Conservation (phyloP, 1,284 basidiomycete genomes). For the Ganoderma meredithae region DNA sequence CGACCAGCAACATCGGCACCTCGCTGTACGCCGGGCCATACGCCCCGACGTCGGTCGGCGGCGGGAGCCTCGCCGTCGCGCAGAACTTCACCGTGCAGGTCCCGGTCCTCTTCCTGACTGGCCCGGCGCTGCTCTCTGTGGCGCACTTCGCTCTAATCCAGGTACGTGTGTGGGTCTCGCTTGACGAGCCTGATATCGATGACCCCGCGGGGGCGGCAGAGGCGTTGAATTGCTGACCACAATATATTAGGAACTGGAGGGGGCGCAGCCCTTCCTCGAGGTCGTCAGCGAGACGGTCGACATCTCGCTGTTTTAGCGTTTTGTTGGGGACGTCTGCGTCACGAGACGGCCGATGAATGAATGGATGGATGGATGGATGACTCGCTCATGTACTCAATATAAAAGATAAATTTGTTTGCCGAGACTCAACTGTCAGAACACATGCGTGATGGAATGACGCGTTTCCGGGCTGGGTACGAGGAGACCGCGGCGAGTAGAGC, state of each 20-base stretch:
- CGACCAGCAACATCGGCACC: conserved; percentile 41
- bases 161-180: conserved; percentile 42
- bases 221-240: background rate
- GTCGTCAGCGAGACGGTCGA: conserved; percentile 13
- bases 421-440: background rate
- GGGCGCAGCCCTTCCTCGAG: conserved; percentile 17
- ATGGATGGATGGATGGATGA: too few species aligned
- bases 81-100: conserved; percentile 59
- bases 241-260: conserved; percentile 3
- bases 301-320: background rate
- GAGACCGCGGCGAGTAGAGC: background rate
- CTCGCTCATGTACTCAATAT: conserved; percentile 1
- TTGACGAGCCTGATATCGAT: too few species aligned
- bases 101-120: conserved; percentile 41
- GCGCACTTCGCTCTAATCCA: conserved; percentile 53
- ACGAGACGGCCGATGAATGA: background rate
- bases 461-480: background rate
- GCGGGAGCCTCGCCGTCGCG: conserved; percentile 42
- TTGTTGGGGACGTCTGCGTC: background rate
- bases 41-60: conserved; percentile 35
- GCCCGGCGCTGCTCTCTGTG: conserved; percentile 48
- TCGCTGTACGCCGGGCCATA: conserved; percentile 7
- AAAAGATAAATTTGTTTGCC: background rate
- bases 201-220: background rate
- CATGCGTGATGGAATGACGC: background rate